These are phyloP conservation scores for Clavispora asparagi DNA, from an alignment of 805 yeast species.

Conservation along the genomic window DNA sequence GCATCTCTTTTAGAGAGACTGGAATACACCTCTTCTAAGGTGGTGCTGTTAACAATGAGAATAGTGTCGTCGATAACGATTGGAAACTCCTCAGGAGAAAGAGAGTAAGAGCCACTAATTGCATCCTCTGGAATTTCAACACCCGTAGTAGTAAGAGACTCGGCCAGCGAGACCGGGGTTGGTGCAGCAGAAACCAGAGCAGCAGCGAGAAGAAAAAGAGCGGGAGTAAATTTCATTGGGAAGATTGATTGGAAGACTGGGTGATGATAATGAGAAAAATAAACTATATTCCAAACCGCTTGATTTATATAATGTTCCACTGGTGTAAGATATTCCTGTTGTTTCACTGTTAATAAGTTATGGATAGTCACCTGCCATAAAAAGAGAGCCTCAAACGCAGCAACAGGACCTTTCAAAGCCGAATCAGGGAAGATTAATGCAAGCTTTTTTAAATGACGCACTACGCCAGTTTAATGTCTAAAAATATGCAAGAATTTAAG, in stretches of 20 bases:
- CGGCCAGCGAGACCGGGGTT: neutral
- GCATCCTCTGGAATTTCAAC: slow-evolving; percentile 11
- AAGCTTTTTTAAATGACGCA: neutral
- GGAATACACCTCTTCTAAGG: slow-evolving; percentile 11
- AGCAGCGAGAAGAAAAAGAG: slow-evolving; percentile 10
- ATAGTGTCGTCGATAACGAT: slow-evolving; percentile 8
- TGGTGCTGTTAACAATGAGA: slow-evolving; percentile 13
- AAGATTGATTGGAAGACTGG: neutral
- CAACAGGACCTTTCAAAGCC: slow-evolving; percentile 5
- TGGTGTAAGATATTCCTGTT: neutral
- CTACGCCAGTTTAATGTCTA: neutral
- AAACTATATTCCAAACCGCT: neutral
- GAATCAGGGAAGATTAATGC: neutral
- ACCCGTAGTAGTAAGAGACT: neutral
- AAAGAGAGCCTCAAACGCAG: neutral
- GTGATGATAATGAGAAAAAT: neutral
- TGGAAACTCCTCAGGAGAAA: slow-evolving; percentile 10
- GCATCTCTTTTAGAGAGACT: slow-evolving; percentile 6
- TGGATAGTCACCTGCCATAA: neutral
- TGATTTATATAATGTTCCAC: neutral
- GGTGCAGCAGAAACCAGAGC: slow-evolving; percentile 12
- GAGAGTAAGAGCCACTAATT: slow-evolving; percentile 8
- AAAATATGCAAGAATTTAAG: neutral
- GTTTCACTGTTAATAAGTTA: neutral
- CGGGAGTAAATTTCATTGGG: slow-evolving; percentile 11